These are phyloP conservation scores for Neurospora sp. DNA, from an alignment of 495 filamentous ascomycete genomes.

Conservation along the genomic window DNA sequence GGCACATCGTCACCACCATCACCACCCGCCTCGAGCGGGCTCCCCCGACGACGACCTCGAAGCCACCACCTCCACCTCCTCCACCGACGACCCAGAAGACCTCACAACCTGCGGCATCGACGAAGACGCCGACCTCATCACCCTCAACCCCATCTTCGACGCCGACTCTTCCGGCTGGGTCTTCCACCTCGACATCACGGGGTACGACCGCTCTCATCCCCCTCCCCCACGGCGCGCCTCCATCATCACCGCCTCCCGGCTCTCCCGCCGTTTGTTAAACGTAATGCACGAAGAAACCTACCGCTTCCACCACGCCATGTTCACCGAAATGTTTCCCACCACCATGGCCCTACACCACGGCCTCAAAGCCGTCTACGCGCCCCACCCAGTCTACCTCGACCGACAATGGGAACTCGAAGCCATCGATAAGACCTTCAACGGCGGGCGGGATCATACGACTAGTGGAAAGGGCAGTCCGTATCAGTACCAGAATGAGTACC, in stretches of 20 bases:
- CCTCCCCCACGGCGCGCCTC: constrained; percentile 69
- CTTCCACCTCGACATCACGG: constrained; percentile 74
- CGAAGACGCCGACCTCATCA: constrained; percentile 90
- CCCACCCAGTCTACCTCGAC: constrained; percentile 85
- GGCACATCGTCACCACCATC: background rate
- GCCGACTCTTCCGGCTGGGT: constrained; percentile 80
- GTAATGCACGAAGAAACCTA: constrained; percentile 87
- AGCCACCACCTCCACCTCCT: constrained; percentile 90
- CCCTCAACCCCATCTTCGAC: constrained; percentile 90
- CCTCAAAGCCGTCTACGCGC: constrained; percentile 87
- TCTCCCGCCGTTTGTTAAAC: constrained; percentile 67
- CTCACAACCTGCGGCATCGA: constrained; percentile 71
- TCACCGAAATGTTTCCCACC: constrained; percentile 89
- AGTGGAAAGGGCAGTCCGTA: constrained; percentile 59
- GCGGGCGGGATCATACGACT: constrained; percentile 64
- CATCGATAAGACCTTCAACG: constrained; percentile 76
- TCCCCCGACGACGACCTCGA: constrained; percentile 59
- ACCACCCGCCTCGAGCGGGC: background rate
- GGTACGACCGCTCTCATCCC: constrained; percentile 58
- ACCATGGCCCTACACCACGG: constrained; percentile 83
- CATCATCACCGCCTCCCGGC: constrained; percentile 73
- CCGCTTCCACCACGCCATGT: constrained; percentile 73
- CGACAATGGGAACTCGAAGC: constrained; percentile 64
- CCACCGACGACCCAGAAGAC: constrained; percentile 73
- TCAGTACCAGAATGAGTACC: constrained; percentile 76